Percentiles rank a stretch among this genome's conserved stretches.
Conservation (phyloP, 306 rosid genomes). For the Rosa rugosa region DNA sequence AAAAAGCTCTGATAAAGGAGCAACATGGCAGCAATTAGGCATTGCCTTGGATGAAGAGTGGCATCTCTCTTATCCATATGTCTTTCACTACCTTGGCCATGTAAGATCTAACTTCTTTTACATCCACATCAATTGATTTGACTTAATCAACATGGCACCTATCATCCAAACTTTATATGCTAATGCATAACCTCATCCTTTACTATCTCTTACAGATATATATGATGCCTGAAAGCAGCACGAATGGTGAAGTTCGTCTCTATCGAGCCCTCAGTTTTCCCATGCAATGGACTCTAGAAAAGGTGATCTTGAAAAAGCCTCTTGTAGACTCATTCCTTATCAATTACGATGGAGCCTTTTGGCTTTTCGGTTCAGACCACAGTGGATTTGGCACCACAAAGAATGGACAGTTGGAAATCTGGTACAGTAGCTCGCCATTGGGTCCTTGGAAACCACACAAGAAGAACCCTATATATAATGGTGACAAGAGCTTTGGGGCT, state of each 20-base stretch:
- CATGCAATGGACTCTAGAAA: slow-evolving; percentile 79
- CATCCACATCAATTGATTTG: neutral
- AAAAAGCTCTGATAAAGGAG: slow-evolving; percentile 87
- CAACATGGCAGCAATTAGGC: slow-evolving; percentile 89
- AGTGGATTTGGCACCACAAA: slow-evolving; percentile 79
- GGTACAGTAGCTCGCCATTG: slow-evolving; percentile 83
- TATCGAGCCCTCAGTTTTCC: slow-evolving; percentile 80
- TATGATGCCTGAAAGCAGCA: slow-evolving; percentile 93
- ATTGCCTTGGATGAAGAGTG: slow-evolving; percentile 89
- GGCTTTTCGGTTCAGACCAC: slow-evolving; percentile 98
- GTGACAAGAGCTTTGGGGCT: slow-evolving; percentile 77
- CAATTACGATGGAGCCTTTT: slow-evolving; percentile 54
- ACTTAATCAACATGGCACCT: neutral
- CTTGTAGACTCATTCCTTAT: slow-evolving; percentile 74
- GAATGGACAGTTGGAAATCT: slow-evolving; percentile 91
- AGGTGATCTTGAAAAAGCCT: slow-evolving; percentile 75
- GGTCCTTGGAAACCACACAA: slow-evolving; percentile 95
- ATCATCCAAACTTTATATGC: slow-evolving; percentile 8
- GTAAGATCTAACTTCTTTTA: slow-evolving; percentile 41
- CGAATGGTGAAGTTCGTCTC: slow-evolving; percentile 86
- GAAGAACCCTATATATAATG: slow-evolving; percentile 80
- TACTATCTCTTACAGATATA: slow-evolving; percentile 55
- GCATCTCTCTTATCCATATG: slow-evolving; percentile 96
- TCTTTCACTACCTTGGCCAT: slow-evolving; percentile 69
- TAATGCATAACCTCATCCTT: neutral